phyloP scores from a whole-genome alignment of 306 rosid species.

The Trifolium fragiferum region DNA sequence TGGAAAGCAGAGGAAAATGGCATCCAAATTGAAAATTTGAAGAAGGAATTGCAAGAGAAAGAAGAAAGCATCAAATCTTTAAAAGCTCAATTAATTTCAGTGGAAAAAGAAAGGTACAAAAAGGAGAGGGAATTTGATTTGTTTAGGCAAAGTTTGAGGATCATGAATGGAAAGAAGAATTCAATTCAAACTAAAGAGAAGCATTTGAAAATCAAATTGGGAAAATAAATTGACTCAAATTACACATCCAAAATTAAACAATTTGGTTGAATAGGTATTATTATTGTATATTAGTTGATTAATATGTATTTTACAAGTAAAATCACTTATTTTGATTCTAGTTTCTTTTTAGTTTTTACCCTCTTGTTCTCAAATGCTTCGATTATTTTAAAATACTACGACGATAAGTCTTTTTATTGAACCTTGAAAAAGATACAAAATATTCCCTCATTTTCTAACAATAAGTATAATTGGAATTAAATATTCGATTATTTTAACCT shows the following conservation, averaged over 20 bases:
- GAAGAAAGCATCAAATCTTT: slow-evolving; percentile 63
- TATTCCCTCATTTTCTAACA: no score
- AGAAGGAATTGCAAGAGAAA: slow-evolving; percentile 61
- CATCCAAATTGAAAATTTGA: slow-evolving; percentile 63
- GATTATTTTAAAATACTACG: no score
- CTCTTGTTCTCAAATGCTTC: not conserved
- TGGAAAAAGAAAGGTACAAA: slow-evolving; percentile 64
- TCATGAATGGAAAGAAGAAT: slow-evolving; percentile 67
- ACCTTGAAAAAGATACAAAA: slow-evolving; percentile 9
- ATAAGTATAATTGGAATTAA: no score
- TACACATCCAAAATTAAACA: slow-evolving; percentile 19
- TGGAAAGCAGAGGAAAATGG: slow-evolving; percentile 82
- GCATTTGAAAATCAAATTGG: slow-evolving; percentile 46
- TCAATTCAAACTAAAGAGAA: slow-evolving; percentile 47
- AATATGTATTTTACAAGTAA: slow-evolving; percentile 29
- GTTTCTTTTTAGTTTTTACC: not conserved
- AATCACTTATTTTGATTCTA: slow-evolving; percentile 22
- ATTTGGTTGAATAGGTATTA: slow-evolving; percentile 16
- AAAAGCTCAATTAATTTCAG: slow-evolving; percentile 51
- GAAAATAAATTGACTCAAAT: slow-evolving; percentile 31
- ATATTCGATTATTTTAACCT: no score
- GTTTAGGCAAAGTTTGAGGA: slow-evolving; percentile 86
- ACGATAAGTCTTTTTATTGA: slow-evolving; percentile 25
- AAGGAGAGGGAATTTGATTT: slow-evolving; percentile 81
- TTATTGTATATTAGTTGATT: slow-evolving; percentile 35